Evolutionary conservation across 2,329 filamentous ascomycete genomes (phyloP), one percentile per base, ranked within the genome.

Genomic region (Epichloe typhina): DNA sequence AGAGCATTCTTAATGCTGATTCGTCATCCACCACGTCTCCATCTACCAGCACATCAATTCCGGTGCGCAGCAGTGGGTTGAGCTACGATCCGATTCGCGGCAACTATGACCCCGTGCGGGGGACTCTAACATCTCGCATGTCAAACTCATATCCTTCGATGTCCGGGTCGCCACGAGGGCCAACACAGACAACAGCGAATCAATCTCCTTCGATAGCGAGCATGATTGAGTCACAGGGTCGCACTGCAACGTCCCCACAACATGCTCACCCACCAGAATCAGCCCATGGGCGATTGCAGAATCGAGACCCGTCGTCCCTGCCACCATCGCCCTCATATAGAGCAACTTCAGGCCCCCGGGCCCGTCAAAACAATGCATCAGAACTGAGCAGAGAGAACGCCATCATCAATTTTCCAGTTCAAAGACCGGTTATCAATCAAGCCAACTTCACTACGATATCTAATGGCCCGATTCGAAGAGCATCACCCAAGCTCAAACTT

Each of bases 41-140:
- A 68, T 42, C 50, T 17, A 52, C 48, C 67, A 74, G 52, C 70
- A 55, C 66, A 54, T 53, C 70, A 42, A 62, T 69, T 17, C 72
- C 73, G 8, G 69, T 73, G 46, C 73, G 84, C 47, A 82, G 83
- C 13, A 86, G 85, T 60, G 84, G 88, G 42, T 86, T 88, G 61
- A 88, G 85, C 60, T 96, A 93, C 68, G 90, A 96, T 65, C 90
- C 90, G 0, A 89, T 95, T 56, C 80, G 90, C 45, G 87, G 84
- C n/a, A 82, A 77, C 56, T 83, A 82, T 57, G 80, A 83, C 57
- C 79, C 79, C 1, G 73, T 82, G 46, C 71, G 79, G 41, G 80
- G 80, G 60, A 86, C 79, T 3, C 79, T 83, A 62, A 60, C 77
- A 44, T 59, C 74, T 56, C 69, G 75, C 63, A 66, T 77, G 66